These are phyloP conservation scores for Pseudogymnoascus pannorum DNA, from an alignment of 2,329 filamentous ascomycete species.

Conservation along the genomic window DNA sequence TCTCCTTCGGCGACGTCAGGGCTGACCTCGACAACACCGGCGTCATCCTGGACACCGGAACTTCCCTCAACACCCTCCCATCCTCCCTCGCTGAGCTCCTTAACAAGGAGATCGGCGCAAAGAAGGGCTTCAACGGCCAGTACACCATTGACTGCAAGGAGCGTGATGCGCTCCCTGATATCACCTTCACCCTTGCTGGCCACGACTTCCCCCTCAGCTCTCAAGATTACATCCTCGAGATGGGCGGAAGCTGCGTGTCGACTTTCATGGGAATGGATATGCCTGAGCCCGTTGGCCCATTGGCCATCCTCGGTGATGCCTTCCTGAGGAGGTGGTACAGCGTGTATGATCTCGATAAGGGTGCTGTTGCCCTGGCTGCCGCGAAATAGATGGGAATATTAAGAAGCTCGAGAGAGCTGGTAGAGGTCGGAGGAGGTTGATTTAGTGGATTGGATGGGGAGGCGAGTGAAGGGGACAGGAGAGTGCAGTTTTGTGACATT, in stretches of 20 bases:
- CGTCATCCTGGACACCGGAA: conserved; percentile 96
- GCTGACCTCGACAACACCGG: conserved; percentile 91
- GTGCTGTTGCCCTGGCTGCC: conserved; percentile 81
- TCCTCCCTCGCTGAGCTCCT: conserved; percentile 86
- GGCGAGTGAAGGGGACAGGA: neutral
- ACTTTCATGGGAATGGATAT: conserved; percentile 94
- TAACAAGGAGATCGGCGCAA: conserved; percentile 95
- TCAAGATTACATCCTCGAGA: conserved; percentile 92
- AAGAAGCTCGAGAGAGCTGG: neutral
- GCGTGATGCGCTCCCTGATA: conserved; percentile 76
- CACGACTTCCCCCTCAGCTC: conserved; percentile 87
- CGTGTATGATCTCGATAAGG: conserved; percentile 88
- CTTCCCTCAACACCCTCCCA: conserved; percentile 92
- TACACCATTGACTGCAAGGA: conserved; percentile 88
- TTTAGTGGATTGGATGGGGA: neutral
- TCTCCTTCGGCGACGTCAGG: conserved; percentile 77
- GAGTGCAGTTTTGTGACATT: neutral
- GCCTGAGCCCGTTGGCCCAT: conserved; percentile 77
- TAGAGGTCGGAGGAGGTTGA: neutral
- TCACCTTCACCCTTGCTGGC: conserved; percentile 83
- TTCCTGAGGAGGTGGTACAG: conserved; percentile 86
- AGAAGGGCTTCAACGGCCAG: conserved; percentile 96
- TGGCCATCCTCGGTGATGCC: conserved; percentile 89
- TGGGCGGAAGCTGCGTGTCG: conserved; percentile 92
- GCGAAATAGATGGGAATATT: conserved; percentile 48